Base-by-base conservation (phyloP, 2,329 filamentous ascomycete species). In the Penicillium sp. region DNA sequence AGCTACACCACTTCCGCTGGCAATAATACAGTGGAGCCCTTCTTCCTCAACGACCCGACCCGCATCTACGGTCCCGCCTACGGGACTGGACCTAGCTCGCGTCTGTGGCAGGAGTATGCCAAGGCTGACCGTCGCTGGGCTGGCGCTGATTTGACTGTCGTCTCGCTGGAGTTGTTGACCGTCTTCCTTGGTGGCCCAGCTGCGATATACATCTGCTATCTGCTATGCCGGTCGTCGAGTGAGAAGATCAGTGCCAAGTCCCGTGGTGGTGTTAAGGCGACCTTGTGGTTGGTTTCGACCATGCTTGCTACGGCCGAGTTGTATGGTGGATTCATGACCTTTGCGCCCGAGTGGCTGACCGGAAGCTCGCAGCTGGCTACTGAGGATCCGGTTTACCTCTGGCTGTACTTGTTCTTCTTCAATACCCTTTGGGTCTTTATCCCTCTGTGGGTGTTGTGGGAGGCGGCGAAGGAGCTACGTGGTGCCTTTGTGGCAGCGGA, bases 91-190 rank as follows among this genome's bases (percentile, higher is more conserved):
- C 79, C 81, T 13, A 80, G 80, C 54, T 80, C 80, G 44, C 75
- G 78, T 47, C 69, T 87, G 57, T 88, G 85, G 85, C 82, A 84
- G 71, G 85, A 87, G 71, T 88, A 88, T 69, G 84, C 82, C 5
- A 85, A 85, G 69, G 85, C 85, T 20, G 85, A 88, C 68, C 75
- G 73, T 59, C 74, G 85, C 59, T 87, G 85, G 85, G 82, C 79
- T 10, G 81, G 78, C 7, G 79, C 79, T 10, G 85, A 88, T 66
- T 58, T 85, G 56, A 83, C 78, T 1, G 80, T 87, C 35, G 78
- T 88, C 46, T 80, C 78, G 42, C 66, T 87, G 56, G 85, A 88
- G 70, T 59, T 87, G 14, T 69, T 88, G 69, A 88, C 85, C 0
- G 84, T 87, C 1, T 76, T 82, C 34, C 70, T 85, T 14, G 84